Conservation (phyloP, 2,329 filamentous ascomycete species). For the Fusarium phyllophilum region DNA sequence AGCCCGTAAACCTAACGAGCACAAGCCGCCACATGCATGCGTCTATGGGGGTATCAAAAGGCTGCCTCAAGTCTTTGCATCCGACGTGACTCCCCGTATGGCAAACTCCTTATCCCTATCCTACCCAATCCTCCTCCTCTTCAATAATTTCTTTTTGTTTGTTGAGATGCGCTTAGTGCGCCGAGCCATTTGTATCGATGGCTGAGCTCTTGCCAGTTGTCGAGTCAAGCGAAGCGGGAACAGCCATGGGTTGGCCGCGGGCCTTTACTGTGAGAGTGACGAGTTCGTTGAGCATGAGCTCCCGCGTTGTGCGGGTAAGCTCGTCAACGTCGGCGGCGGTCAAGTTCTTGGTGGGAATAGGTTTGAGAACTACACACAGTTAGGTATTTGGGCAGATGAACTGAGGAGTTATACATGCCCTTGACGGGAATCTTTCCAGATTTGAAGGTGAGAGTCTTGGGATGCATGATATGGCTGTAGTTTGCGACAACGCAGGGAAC, state of each 20-base stretch:
- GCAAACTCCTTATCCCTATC: slow-evolving; percentile 25
- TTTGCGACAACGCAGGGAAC: slow-evolving; percentile 86
- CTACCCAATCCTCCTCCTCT: background rate
- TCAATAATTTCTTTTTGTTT: background rate
- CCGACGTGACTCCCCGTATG: slow-evolving; percentile 39
- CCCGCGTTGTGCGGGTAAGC: slow-evolving; percentile 73
- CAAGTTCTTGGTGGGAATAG: slow-evolving; percentile 80
- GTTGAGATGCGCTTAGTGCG: slow-evolving; percentile 37
- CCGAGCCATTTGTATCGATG: slow-evolving; percentile 57
- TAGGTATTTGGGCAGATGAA: background rate
- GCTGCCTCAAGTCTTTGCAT: slow-evolving; percentile 42
- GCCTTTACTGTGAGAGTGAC: slow-evolving; percentile 63
- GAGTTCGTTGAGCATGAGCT: slow-evolving; percentile 79
- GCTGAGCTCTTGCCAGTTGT: slow-evolving; percentile 46
- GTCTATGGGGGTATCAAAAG: slow-evolving; percentile 49
- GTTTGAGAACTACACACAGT: slow-evolving; percentile 72
- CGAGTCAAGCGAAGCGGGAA: slow-evolving; percentile 42
- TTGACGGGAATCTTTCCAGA: slow-evolving; percentile 78
- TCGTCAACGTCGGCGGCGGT: slow-evolving; percentile 81
- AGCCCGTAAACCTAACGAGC: slow-evolving; percentile 23
- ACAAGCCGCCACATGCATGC: slow-evolving; percentile 48
- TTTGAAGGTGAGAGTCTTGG: slow-evolving; percentile 72
- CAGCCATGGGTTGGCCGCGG: slow-evolving; percentile 52
- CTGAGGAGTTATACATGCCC: slow-evolving; percentile 60
- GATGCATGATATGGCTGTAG: slow-evolving; percentile 77